Evolutionary conservation across 768 basidiomycete species (phyloP), one percentile per base, ranked within the genome.

Genomic region (Trametes villosa): DNA sequence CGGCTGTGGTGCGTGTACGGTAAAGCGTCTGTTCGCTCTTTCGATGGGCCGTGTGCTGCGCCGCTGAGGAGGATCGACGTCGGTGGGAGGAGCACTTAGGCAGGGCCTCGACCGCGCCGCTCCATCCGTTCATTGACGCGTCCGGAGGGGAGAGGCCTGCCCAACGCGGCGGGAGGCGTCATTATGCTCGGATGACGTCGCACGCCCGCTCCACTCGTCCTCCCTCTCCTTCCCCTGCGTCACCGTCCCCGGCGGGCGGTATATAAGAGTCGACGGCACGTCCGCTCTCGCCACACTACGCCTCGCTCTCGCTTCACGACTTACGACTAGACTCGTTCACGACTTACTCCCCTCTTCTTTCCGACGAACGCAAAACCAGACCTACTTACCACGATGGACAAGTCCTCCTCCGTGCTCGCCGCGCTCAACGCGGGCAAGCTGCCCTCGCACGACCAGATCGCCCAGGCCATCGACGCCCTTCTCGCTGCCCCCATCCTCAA

Each of bases 351-450:
- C n/a, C n/a, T n/a, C n/a, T n/a, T n/a, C n/a, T n/a, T n/a, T n/a
- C n/a, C n/a, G n/a, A n/a, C n/a, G n/a, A n/a, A n/a, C n/a, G n/a
- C n/a, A n/a, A n/a, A 22, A 48, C 45, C 22, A 20, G 22, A 26
- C 36, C 44, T 20, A 46, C 42, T 42, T 9, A 40, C 36, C 22
- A 63, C 55, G 41, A 90, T 91, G 88, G 86, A 91, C 58, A 84
- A 82, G 75, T 61, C 81, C 48, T 77, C 86, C 18, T 85, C 86
- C 36, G 67, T 89, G 26, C 69, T 87, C 57, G 89, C 86, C 47
- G 89, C 89, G 9, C 72, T 91, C 66, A 81, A 85, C 62, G 87
- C 88, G 18, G 87, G 87, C 22, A 91, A 91, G 68, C 75, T 89
- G 4, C 89, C 89, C 18, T 79, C 78, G 1, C 85, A 88, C 12